Percentiles rank a stretch among this genome's conserved stretches.
Evolutionary conservation across 2,329 filamentous ascomycete genomes (phyloP).

Genomic region (Fusarium poae): DNA sequence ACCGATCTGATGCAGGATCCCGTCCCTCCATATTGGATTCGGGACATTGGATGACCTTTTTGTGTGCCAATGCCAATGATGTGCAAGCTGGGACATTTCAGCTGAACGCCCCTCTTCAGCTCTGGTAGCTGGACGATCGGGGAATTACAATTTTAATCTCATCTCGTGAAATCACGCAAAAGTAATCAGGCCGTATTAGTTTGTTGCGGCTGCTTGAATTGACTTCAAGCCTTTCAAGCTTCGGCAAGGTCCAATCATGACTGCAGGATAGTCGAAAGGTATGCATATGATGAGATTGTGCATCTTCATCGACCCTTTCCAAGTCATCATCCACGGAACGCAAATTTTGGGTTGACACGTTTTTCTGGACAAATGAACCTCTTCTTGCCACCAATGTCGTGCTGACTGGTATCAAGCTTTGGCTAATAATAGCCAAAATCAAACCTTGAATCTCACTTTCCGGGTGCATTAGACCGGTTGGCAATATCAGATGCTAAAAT

Average conservation of each 20-base stretch:
- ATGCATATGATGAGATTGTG: background rate
- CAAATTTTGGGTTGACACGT: background rate
- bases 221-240: background rate
- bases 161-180: background rate
- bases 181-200: background rate
- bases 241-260: background rate
- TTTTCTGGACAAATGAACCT: background rate
- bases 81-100: background rate
- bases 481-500: background rate
- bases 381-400: background rate
- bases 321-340: background rate
- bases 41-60: conserved; percentile 9
- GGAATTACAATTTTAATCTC: background rate
- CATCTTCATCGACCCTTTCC: background rate
- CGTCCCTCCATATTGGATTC: conserved; percentile 29
- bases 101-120: conserved; percentile 1
- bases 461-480: conserved; percentile 1
- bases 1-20: conserved; percentile 17
- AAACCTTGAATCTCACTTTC: conserved; percentile 17
- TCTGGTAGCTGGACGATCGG: background rate
- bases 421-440: conserved; percentile 3
- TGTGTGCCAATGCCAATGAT: conserved; percentile 9
- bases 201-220: background rate
- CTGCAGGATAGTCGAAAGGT: background rate
- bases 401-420: conserved; percentile 4